phyloP scores from a whole-genome alignment of 208 protist species.

The Kentomonas sorsogonicus region DNA sequence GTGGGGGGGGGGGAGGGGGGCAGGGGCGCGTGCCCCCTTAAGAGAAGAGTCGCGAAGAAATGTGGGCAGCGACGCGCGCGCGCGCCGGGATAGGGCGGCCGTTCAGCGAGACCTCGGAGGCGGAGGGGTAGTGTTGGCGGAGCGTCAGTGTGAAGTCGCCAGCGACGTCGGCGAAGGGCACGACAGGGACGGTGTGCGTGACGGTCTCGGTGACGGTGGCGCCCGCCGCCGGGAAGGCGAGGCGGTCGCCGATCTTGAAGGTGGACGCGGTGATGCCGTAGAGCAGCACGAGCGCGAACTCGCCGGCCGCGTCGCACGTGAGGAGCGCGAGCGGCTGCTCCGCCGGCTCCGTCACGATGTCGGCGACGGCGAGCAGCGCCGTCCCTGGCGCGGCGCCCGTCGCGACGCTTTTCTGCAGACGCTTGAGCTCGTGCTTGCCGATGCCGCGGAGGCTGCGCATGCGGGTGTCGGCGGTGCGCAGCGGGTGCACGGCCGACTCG shows the following conservation, averaged over 20 bases:
- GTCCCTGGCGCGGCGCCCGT: too few species aligned
- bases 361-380: too few species aligned
- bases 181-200: conserved; percentile 35
- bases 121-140: conserved; percentile 39
- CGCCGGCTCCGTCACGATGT: conserved; percentile 54
- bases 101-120: conserved; percentile 51
- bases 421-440: conserved; percentile 51
- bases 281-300: conserved; percentile 51
- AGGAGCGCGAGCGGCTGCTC: conserved; percentile 68
- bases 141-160: conserved; percentile 29
- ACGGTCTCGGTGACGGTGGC: conserved; percentile 23
- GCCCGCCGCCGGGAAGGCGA: conserved; percentile 28
- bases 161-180: too few species aligned
- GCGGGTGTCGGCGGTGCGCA: conserved; percentile 32
- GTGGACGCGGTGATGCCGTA: conserved; percentile 41
- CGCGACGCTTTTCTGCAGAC: conserved; percentile 33
- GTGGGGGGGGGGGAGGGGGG: too few species aligned
- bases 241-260: conserved; percentile 58
- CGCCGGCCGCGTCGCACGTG: conserved; percentile 30
- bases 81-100: conserved; percentile 35
- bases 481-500: conserved; percentile 41
- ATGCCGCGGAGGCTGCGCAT: conserved; percentile 42
- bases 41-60: too few species aligned
- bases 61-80: too few species aligned
- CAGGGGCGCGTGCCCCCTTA: too few species aligned